Conservation (phyloP, 768 basidiomycete genomes). For the Mycena latifolia region DNA sequence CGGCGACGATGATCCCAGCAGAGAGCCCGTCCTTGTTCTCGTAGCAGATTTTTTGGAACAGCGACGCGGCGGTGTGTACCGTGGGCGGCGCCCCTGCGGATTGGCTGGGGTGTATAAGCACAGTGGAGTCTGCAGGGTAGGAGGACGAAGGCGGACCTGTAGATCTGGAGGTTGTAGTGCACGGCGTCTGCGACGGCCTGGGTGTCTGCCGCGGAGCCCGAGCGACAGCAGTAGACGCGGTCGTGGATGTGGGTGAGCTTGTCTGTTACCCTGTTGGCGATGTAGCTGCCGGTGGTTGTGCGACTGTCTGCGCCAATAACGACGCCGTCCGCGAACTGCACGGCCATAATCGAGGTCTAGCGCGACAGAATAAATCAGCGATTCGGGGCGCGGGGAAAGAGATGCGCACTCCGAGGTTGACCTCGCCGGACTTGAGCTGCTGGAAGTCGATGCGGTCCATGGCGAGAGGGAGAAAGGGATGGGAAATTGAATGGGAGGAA, state of each 20-base stretch:
- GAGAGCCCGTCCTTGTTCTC: slow-evolving; percentile 90
- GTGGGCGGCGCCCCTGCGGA: slow-evolving; percentile 74
- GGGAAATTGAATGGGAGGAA: no score
- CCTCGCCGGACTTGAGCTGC: slow-evolving; percentile 93
- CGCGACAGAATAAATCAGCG: slow-evolving; percentile 10
- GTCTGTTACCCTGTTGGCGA: slow-evolving; percentile 99
- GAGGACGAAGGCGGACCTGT: slow-evolving; percentile 59
- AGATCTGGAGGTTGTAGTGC: slow-evolving; percentile 84
- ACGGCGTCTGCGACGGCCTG: slow-evolving; percentile 96
- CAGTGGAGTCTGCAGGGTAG: not conserved
- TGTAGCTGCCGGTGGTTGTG: slow-evolving; percentile 97
- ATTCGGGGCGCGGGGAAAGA: slow-evolving; percentile 5
- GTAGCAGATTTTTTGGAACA: slow-evolving; percentile 93
- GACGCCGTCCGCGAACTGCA: slow-evolving; percentile 95
- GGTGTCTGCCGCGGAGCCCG: slow-evolving; percentile 97
- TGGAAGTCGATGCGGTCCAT: slow-evolving; percentile 85
- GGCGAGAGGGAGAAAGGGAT: slow-evolving; percentile 42
- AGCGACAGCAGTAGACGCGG: slow-evolving; percentile 99
- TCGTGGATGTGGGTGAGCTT: slow-evolving; percentile 97
- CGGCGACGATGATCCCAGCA: slow-evolving; percentile 98
- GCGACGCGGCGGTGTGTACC: slow-evolving; percentile 83
- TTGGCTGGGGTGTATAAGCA: slow-evolving; percentile 55
- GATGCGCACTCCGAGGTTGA: slow-evolving; percentile 91
- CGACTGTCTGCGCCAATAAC: slow-evolving; percentile 97
- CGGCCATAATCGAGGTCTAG: slow-evolving; percentile 99